These are phyloP conservation scores for Aspergillus calidoustus DNA, from an alignment of 2,329 filamentous ascomycete species.

Conservation along the genomic window DNA sequence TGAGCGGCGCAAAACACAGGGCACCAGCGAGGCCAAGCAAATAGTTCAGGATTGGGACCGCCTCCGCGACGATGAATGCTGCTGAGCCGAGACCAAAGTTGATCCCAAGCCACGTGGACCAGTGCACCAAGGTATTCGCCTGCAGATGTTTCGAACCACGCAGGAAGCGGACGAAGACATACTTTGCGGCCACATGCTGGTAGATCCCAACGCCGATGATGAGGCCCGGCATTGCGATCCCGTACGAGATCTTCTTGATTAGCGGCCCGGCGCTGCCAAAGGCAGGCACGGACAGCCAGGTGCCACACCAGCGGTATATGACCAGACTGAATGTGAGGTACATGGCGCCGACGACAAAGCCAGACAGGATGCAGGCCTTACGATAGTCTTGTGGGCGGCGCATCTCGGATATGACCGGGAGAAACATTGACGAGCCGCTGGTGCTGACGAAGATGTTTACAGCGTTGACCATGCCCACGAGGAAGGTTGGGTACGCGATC, in stretches of 20 bases:
- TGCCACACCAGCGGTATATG: conserved; percentile 65
- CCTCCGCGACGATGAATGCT: conserved; percentile 57
- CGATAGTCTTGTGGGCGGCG: conserved; percentile 60
- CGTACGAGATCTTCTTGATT: conserved; percentile 66
- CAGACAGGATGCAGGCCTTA: conserved; percentile 64
- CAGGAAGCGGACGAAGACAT: conserved; percentile 61
- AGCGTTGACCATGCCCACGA: conserved; percentile 61
- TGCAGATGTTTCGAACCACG: conserved; percentile 58
- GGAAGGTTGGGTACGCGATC: conserved; percentile 62
- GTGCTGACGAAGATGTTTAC: conserved; percentile 64
- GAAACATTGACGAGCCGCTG: conserved; percentile 63
- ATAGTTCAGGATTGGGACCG: conserved; percentile 61
- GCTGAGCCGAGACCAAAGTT: conserved; percentile 48
- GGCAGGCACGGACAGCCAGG: conserved; percentile 65
- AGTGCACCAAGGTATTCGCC: conserved; percentile 55
- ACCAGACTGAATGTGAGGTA: conserved; percentile 65
- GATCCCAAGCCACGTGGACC: conserved; percentile 56
- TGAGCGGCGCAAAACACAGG: conserved; percentile 57
- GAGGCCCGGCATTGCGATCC: conserved; percentile 60
- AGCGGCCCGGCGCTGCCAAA: conserved; percentile 63
- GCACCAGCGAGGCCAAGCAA: conserved; percentile 54
- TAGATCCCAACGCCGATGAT: conserved; percentile 55
- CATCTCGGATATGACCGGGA: conserved; percentile 71
- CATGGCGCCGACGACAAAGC: conserved; percentile 60
- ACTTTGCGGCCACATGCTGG: conserved; percentile 55